Evolutionary conservation across 257 asterid species (phyloP), one percentile per base, ranked within the genome.

Genomic region (Gentiana dahurica): DNA sequence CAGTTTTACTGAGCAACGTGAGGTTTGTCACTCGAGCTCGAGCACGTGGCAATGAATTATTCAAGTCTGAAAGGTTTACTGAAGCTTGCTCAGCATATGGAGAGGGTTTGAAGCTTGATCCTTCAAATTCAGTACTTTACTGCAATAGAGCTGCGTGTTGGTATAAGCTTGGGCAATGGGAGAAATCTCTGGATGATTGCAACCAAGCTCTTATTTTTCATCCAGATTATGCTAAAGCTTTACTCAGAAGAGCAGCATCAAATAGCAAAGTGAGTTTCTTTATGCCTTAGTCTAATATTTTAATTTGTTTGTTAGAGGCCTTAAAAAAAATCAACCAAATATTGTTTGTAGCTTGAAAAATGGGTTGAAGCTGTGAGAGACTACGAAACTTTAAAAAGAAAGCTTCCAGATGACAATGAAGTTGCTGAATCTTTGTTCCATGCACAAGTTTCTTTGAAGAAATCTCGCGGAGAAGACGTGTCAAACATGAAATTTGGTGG

Each of bases 121-220:
- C 95, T 53, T 74, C 85, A 13, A 91, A 83, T 66, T 75, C 98
- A n/a, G 83, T 91, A 61, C 85, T 91, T 54, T 91, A 78, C 67
- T 87, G 96, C 83, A 91, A 91, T 59, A 78, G 96, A 78, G 96
- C 98, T 1, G 98, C 98, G 75, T 91, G 98, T 61, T 81, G 92
- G 95, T 81, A 76, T 73, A 91, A 82, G 82, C 92, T 91, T 37
- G 85, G 84, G 44, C 73, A 70, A 53, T 91, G 94, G 94, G 90
- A 85, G 59, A 77, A 49, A 3, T 81, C 98, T 3, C 69, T 91
- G 44, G 89, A 81, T 10, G 98, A 91, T 65, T 91, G 96, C 76
- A 78, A 76, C 62, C 87, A 78, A 61, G 98, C 98, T 37, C 93
- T 91, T 39, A 74, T 63, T 32, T 75, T 83, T 67, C 94, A 85